A percentile compares a stretch with the other conserved stretches of the same genome.
phyloP scores from a whole-genome alignment of 306 rosid genomes.

The Rubus parviflorus region DNA sequence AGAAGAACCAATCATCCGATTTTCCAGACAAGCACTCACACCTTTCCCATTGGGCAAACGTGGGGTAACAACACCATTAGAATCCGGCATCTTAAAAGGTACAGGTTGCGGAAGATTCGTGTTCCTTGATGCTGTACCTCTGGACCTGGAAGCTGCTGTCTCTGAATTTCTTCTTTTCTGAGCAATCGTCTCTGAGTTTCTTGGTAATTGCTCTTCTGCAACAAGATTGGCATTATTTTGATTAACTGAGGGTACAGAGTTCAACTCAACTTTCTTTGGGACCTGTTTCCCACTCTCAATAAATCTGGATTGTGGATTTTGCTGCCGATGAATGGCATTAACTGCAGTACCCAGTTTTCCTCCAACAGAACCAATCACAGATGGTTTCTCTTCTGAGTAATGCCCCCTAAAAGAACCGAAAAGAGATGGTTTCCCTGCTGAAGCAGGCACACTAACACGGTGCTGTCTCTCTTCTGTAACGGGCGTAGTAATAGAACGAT shows the following conservation, averaged over 20 bases:
- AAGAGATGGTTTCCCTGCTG: conserved; percentile 54
- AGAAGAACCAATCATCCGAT: conserved; percentile 54
- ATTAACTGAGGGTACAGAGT: conserved; percentile 56
- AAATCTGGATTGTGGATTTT: conserved; percentile 46
- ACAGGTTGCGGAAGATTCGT: conserved; percentile 45
- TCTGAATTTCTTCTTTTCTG: conserved; percentile 55
- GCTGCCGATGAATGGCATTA: conserved; percentile 44
- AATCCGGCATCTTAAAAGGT: conserved; percentile 60
- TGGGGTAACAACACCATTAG: conserved; percentile 53
- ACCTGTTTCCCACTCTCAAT: conserved; percentile 56
- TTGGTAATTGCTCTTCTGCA: conserved; percentile 55
- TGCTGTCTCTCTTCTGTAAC: conserved; percentile 45
- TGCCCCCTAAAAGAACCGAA: conserved; percentile 52
- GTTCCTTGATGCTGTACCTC: conserved; percentile 51
- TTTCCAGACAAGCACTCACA: conserved; percentile 35
- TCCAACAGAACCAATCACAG: conserved; percentile 52
- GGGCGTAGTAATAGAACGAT: conserved; percentile 42
- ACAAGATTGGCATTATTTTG: conserved; percentile 52
- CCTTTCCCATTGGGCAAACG: conserved; percentile 75
- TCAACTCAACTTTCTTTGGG: conserved; percentile 69
- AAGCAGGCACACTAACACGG: conserved; percentile 44
- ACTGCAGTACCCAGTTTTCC: conserved; percentile 40
- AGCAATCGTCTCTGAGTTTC: conserved; percentile 36
- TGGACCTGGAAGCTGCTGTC: conserved; percentile 54
- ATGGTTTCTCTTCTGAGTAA: conserved; percentile 54